Evolutionary conservation across 768 basidiomycete genomes (phyloP).

Genomic region (Cantharellus anzutake): DNA sequence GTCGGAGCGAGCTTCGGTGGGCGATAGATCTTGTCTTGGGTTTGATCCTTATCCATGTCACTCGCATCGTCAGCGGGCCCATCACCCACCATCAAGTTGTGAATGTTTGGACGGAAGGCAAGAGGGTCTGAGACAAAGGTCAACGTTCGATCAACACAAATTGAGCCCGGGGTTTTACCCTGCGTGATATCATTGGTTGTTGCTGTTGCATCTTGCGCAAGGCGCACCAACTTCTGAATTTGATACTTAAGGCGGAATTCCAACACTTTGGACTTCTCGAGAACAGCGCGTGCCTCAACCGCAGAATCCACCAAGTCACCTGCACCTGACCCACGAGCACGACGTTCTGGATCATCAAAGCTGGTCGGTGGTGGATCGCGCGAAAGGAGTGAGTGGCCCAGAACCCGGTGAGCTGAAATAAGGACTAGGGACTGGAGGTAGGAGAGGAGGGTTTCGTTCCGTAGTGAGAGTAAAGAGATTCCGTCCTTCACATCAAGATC

Average conservation of each 20-base stretch:
- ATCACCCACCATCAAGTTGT: slow-evolving; percentile 33
- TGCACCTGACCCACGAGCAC: slow-evolving; percentile 31
- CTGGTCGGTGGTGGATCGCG: slow-evolving; percentile 30
- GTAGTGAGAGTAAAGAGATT: slow-evolving; percentile 78
- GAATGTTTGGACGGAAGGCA: slow-evolving; percentile 80
- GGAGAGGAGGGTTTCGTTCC: slow-evolving; percentile 65
- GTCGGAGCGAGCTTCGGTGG: slow-evolving; percentile 81
- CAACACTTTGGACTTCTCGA: slow-evolving; percentile 75
- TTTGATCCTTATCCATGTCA: slow-evolving; percentile 16
- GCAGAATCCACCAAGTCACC: slow-evolving; percentile 68
- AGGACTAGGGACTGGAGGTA: slow-evolving; percentile 74
- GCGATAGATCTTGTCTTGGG: slow-evolving; percentile 43
- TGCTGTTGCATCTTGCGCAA: slow-evolving; percentile 38
- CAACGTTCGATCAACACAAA: background rate
- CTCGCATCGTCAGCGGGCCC: slow-evolving; percentile 16
- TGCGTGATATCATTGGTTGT: slow-evolving; percentile 27
- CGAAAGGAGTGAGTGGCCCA: slow-evolving; percentile 40
- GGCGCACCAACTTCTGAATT: slow-evolving; percentile 77
- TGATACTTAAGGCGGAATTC: slow-evolving; percentile 86
- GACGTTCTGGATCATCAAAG: slow-evolving; percentile 36
- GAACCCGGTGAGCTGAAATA: slow-evolving; percentile 44
- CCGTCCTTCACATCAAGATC: slow-evolving; percentile 47
- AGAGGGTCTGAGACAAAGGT: slow-evolving; percentile 49
- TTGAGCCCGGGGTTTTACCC: slow-evolving; percentile 26
- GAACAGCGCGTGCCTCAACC: slow-evolving; percentile 58